These are phyloP conservation scores for Botrytis cinerea DNA, from an alignment of 2,329 filamentous ascomycete genomes.

Conservation along the genomic window DNA sequence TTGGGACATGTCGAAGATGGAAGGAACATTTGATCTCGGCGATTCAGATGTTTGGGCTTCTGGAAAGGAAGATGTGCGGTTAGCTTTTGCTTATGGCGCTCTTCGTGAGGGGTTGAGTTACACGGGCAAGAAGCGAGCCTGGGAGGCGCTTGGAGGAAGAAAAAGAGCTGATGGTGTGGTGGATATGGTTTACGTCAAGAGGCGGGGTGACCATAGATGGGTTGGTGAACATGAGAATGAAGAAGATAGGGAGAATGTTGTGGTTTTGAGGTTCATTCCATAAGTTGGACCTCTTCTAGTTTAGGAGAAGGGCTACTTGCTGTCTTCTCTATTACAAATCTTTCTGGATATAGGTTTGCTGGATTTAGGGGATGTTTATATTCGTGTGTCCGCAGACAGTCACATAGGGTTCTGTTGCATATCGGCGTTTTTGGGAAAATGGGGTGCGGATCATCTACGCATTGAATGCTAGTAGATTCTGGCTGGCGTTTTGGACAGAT, in stretches of 20 bases:
- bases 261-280: slow-evolving; percentile 29
- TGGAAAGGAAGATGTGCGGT: slow-evolving; percentile 31
- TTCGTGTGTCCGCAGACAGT: neutral
- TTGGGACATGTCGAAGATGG: slow-evolving; percentile 38
- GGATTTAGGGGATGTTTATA: slow-evolving; percentile 7
- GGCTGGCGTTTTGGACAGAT: slow-evolving; percentile 1
- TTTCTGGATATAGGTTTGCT: slow-evolving; percentile 4
- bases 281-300: neutral
- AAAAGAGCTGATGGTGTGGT: slow-evolving; percentile 53
- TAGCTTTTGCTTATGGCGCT: slow-evolving; percentile 50
- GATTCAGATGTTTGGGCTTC: slow-evolving; percentile 37
- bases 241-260: slow-evolving; percentile 35
- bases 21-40: slow-evolving; percentile 38
- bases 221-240: slow-evolving; percentile 36
- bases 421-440: neutral
- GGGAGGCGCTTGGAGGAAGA: slow-evolving; percentile 54
- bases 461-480: neutral
- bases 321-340: neutral
- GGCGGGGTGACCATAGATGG: slow-evolving; percentile 56
- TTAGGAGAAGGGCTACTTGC: neutral
- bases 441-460: neutral
- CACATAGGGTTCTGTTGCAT: slow-evolving; percentile 3
- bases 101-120: slow-evolving; percentile 49
- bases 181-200: slow-evolving; percentile 55
- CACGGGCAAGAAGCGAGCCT: slow-evolving; percentile 54